These are phyloP conservation scores for Oryza glumipatula DNA, from an alignment of 176 grass and related monocot species.

Conservation along the genomic window DNA sequence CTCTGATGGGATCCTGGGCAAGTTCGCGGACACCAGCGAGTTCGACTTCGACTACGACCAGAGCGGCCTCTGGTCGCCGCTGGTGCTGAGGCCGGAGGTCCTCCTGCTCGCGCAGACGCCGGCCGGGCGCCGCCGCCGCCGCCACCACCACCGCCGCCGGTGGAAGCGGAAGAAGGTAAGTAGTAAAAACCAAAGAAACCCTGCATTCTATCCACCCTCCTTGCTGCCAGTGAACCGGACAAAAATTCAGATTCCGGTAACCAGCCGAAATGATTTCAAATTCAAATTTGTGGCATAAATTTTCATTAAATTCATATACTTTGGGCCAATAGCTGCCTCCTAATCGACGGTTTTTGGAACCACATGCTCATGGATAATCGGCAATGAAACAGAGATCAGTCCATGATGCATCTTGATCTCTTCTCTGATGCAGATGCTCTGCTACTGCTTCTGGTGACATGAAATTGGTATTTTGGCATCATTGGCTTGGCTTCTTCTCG, in stretches of 20 bases:
- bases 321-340: background rate
- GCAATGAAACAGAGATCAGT: background rate
- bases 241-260: background rate
- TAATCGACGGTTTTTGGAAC: too few relatives aligned
- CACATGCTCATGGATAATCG: background rate
- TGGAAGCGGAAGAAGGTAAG: slow-evolving; percentile 51
- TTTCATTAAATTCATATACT: background rate
- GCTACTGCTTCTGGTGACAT: slow-evolving; percentile 37
- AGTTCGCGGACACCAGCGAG: slow-evolving; percentile 80
- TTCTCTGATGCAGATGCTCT: slow-evolving; percentile 29
- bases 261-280: background rate
- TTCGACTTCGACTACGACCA: slow-evolving; percentile 86
- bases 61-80: slow-evolving; percentile 88
- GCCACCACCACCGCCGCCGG: background rate
- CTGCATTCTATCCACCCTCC: background rate
- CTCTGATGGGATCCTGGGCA: slow-evolving; percentile 64
- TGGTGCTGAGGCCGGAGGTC: slow-evolving; percentile 54
- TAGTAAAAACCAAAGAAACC: background rate
- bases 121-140: slow-evolving; percentile 4
- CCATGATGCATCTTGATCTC: background rate
- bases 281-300: background rate
- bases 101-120: slow-evolving; percentile 45
- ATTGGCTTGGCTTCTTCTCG: background rate
- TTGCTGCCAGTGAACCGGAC: background rate
- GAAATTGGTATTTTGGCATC: background rate